Evolutionary conservation across 2,329 filamentous ascomycete species (phyloP).

Genomic region (Fusarium buxicola): DNA sequence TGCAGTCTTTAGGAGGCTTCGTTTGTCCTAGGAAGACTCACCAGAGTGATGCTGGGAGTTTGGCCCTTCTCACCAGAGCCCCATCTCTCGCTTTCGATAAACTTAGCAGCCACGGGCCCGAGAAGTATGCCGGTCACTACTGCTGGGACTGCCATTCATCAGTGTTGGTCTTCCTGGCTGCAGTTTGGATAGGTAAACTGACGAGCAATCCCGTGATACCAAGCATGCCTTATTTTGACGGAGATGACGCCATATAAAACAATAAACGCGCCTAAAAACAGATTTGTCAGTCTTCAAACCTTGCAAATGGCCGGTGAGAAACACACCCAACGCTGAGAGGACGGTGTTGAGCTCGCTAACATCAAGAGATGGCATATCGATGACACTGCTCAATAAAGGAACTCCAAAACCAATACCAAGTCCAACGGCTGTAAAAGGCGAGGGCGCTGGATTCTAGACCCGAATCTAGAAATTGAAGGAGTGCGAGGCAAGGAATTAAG

Average conservation of each 20-base stretch:
- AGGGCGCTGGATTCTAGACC: not conserved
- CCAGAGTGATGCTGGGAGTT: constrained; percentile 55
- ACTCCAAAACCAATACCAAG: not conserved
- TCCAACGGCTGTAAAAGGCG: not conserved
- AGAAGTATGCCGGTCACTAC: constrained; percentile 64
- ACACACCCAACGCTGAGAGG: constrained; percentile 56
- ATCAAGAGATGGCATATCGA: constrained; percentile 50
- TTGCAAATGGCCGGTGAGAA: constrained; percentile 61
- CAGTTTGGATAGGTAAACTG: constrained; percentile 53
- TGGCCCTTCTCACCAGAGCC: constrained; percentile 44
- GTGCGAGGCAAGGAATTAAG: not conserved
- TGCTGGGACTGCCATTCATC: constrained; percentile 60
- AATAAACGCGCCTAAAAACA: constrained; percentile 56
- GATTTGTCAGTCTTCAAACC: constrained; percentile 60
- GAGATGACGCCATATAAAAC: constrained; percentile 62
- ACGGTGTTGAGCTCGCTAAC: constrained; percentile 65
- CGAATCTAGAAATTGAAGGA: not conserved
- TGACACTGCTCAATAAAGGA: not conserved
- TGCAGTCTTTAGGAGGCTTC: not conserved
- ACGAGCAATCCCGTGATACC: constrained; percentile 67
- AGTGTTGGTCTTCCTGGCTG: not conserved
- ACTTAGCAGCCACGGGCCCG: constrained; percentile 65
- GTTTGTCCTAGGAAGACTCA: constrained; percentile 14
- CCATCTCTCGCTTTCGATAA: constrained; percentile 58
- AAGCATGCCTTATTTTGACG: constrained; percentile 63